Evolutionary conservation across 495 filamentous ascomycete species (phyloP).

Genomic region (Aspergillus campestris): DNA sequence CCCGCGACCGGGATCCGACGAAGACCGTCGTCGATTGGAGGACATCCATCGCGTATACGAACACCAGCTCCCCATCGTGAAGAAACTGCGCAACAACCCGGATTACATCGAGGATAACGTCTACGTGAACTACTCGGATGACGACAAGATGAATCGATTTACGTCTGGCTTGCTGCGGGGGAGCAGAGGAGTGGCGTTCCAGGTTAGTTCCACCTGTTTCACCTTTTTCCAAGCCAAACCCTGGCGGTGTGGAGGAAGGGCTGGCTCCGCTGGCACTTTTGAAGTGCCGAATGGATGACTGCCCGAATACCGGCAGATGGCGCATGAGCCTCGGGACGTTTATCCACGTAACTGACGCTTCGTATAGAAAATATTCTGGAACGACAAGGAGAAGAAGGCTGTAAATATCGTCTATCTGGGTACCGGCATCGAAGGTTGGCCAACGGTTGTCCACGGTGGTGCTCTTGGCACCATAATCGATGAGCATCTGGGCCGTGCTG

Average conservation of each 20-base stretch:
- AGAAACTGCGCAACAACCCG: constrained; percentile 43
- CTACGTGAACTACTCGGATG: constrained; percentile 40
- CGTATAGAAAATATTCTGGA: constrained; percentile 42
- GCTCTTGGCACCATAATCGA: constrained; percentile 62
- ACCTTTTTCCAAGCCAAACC: constrained; percentile 1
- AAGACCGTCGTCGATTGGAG: constrained; percentile 19
- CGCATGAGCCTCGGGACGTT: constrained; percentile 8
- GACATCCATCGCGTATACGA: constrained; percentile 22
- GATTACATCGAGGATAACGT: constrained; percentile 46
- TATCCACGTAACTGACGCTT: constrained; percentile 17
- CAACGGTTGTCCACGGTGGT: constrained; percentile 70
- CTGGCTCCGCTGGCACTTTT: neutral
- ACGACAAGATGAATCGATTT: constrained; percentile 27
- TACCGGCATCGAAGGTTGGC: constrained; percentile 56
- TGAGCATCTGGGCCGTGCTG: constrained; percentile 44
- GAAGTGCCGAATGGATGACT: constrained; percentile 3
- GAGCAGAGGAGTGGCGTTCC: constrained; percentile 32
- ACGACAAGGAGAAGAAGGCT: constrained; percentile 36
- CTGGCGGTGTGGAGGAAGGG: neutral
- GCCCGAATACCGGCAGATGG: constrained; percentile 5
- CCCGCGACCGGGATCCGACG: constrained; percentile 21
- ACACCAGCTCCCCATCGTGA: constrained; percentile 43
- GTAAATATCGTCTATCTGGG: constrained; percentile 59
- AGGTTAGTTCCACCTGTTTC: constrained; percentile 25
- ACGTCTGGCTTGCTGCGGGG: constrained; percentile 35